Evolutionary conservation across 202 grass and related monocot genomes (phyloP).

Genomic region (Schoenoplectus tabernaemontani): DNA sequence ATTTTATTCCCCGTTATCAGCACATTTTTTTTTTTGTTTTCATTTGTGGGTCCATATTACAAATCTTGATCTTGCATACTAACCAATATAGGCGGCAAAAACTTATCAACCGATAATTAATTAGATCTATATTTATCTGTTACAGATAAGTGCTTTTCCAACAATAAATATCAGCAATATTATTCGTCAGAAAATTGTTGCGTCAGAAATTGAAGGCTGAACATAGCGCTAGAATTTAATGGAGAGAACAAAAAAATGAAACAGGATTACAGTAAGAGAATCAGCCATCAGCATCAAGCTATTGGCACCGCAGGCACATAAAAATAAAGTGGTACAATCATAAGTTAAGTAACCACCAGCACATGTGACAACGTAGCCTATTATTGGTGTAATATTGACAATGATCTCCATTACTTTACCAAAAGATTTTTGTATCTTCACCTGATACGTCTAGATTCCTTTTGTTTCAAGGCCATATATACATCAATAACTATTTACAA

Average conservation of each 20-base stretch:
- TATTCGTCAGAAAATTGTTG: no score
- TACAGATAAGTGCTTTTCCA: no score
- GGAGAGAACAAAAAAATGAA: neutral
- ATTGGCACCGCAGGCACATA: neutral
- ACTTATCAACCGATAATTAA: no score
- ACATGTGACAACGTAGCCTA: conserved; percentile 11
- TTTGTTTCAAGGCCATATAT: neutral
- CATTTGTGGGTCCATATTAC: no score
- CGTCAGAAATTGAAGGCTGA: no score
- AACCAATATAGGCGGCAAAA: no score
- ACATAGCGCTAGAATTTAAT: neutral
- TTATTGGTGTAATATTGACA: conserved; percentile 25
- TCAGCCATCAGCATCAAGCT: neutral
- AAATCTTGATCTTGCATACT: no score
- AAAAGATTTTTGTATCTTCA: neutral
- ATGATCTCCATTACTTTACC: neutral
- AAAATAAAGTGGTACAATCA: neutral
- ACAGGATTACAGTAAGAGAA: no score
- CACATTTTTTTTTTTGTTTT: no score
- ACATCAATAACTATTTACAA: no score
- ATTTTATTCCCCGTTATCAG: neutral
- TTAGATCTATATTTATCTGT: no score
- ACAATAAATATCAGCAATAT: no score
- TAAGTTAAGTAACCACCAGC: neutral
- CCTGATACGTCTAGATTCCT: neutral